Base-by-base conservation (phyloP, 768 basidiomycete genomes). In the Phaffia australis region DNA sequence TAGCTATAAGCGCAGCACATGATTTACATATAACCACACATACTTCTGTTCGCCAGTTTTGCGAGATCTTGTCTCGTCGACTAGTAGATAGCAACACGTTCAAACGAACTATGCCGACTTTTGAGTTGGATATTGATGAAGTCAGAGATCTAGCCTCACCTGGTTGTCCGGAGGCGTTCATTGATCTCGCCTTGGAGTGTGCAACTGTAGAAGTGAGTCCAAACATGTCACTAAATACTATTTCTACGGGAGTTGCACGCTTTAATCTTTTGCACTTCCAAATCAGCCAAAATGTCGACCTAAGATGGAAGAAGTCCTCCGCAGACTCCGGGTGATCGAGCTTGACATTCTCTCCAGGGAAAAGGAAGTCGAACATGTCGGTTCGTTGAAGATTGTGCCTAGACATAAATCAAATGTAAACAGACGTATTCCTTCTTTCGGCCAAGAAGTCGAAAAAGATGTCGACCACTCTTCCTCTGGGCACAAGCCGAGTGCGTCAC, bases 381-480 rank as follows among this genome's bases (percentile, higher is more conserved):
- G 91, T 8, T 90, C 87, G 68, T 79, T 95, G 77, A 87, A 85
- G 71, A 86, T 94, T 68, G 82, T 93, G 79, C 27, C 74, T 70
- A 48, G 70, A 69, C 15, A 56, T 48, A 7, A 70, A 54, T 5
- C 54, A 57, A 18, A 23, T 15, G 61, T 49, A 14, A 50, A 52
- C 52, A 64, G 64, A n/a, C 80, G 89, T 19, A 92, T 92, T 68
- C 89, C 89, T 0, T 91, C 88, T 77, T 92, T 92, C 73, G 87
- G 87, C 0, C 78, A 84, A 77, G 87, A 84, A 23, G 77, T 87
- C 19, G 85, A 82, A 3, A 82, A 82, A 72, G 81, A 83, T 54
- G 83, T 87, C 59, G 77, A 82, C 50, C 29, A 42, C 25, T 60
- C 35, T 25, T 35, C 56, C 18, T 54, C 35, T 25, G 63, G 48